Evolutionary conservation across 495 filamentous ascomycete genomes (phyloP).

Genomic region (Penicillium psychrofluorescens): DNA sequence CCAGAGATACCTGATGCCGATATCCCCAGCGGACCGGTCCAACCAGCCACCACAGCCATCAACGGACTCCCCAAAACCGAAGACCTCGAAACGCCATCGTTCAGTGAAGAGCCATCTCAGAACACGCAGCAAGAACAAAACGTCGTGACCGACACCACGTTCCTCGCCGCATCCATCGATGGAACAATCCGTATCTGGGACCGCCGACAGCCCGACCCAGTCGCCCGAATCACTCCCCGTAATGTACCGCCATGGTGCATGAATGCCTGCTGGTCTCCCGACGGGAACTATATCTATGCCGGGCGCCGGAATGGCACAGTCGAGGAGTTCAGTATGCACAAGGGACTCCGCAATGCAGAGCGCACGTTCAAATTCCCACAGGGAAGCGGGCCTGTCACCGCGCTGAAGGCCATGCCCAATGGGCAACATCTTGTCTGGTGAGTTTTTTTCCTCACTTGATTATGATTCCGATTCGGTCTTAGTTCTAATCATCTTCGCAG

Average conservation of each 20-base stretch:
- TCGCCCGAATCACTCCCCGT: conserved; percentile 67
- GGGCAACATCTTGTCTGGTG: conserved; percentile 86
- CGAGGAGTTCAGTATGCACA: conserved; percentile 87
- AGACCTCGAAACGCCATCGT: conserved; percentile 24
- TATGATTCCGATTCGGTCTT: not conserved
- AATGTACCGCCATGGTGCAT: conserved; percentile 94
- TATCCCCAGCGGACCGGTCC: conserved; percentile 14
- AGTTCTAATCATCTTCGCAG: conserved; percentile 27
- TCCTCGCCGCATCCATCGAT: conserved; percentile 81
- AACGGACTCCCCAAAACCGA: conserved; percentile 51
- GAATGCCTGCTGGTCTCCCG: conserved; percentile 93
- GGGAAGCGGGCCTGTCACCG: conserved; percentile 83
- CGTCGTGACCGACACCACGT: conserved; percentile 55
- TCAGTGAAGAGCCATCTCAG: conserved; percentile 24
- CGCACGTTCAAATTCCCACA: conserved; percentile 85
- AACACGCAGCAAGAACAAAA: conserved; percentile 27
- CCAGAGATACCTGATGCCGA: conserved; percentile 7
- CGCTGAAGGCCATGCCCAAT: conserved; percentile 85
- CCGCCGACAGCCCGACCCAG: conserved; percentile 63
- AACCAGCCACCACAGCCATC: conserved; percentile 24
- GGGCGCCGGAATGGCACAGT: conserved; percentile 90
- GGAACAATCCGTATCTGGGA: conserved; percentile 91
- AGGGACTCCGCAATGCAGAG: conserved; percentile 64
- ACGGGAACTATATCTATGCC: conserved; percentile 92
- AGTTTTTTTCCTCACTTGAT: conserved; percentile 13